Evolutionary conservation across 2,329 filamentous ascomycete species (phyloP), one percentile per base, ranked within the genome.

Genomic region (Hypocrella siamensis): DNA sequence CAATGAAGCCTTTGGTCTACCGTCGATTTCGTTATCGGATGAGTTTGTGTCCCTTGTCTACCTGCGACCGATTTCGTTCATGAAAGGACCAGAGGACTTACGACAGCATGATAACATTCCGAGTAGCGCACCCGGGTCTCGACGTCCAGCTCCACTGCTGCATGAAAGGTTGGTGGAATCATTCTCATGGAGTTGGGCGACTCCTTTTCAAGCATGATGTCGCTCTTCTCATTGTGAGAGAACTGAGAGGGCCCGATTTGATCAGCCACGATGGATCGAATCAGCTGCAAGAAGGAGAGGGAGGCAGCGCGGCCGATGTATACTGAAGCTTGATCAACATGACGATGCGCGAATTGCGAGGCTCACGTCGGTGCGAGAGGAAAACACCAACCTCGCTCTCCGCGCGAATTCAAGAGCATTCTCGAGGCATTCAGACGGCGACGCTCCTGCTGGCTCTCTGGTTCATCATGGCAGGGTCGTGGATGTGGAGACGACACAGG

Each of bases 241-340:
- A 70, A 71, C 12, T 59, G 55, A 1, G 65, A 68, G 1, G 65
- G 64, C 0, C 66, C 67, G 33, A 69, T 65, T 36, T 67, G 57
- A 19, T 61, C 59, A 8, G 58, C 58, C 38, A 62, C 43, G 3
- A 54, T 57, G 10, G 61, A 53, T 11, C 65, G 57, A 11, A 70
- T 51, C 22, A 70, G 56, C 35, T 71, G 65, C 1, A 73, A 47
- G 35, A 73, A 73, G 0, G 68, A 71, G 11, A 74, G 48, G 0
- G 64, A 61, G 2, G 63, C 63, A 8, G 59, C 61, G n/a, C 58
- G 52, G n/a, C 63, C 58, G 30, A 66, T 53, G 31, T 60, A 67
- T 0, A 67, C 59, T 66, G 26, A 14, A 7, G 5, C 2, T 9
- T 3, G 12, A 21, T 42, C 1, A 45, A 14, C 21, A n/a, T n/a